These are phyloP conservation scores for Pseudopyricularia cyperi DNA, from an alignment of 2,329 filamentous ascomycete genomes.

Conservation along the genomic window DNA sequence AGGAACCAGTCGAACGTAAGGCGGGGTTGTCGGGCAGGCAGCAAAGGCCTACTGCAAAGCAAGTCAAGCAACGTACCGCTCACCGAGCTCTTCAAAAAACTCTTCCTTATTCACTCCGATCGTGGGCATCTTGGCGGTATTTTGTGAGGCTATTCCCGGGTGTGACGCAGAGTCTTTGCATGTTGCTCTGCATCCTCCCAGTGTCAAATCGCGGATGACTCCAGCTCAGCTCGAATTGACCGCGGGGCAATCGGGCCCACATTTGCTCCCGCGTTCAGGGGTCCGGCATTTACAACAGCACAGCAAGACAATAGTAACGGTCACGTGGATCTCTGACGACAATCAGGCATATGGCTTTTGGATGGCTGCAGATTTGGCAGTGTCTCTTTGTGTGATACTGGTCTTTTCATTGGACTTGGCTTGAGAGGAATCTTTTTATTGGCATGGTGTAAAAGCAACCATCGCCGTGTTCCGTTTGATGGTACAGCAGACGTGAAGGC, in stretches of 20 bases:
- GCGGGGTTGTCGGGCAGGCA: background rate
- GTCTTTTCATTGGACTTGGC: no score
- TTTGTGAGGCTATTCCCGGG: background rate
- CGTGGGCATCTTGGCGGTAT: conserved; percentile 2
- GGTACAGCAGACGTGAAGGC: no score
- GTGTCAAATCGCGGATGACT: background rate
- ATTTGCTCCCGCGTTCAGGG: background rate
- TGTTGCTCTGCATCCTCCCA: background rate
- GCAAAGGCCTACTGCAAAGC: background rate
- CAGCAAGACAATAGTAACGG: background rate
- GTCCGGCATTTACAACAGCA: background rate
- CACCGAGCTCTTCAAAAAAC: conserved; percentile 3
- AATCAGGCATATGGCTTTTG: no score
- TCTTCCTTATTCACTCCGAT: conserved; percentile 3
- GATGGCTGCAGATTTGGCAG: no score
- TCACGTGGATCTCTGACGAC: background rate
- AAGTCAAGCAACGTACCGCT: background rate
- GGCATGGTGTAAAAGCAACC: no score
- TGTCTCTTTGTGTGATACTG: no score
- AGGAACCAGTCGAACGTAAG: background rate
- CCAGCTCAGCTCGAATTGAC: background rate
- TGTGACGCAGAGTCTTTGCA: background rate
- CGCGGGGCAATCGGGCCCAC: background rate
- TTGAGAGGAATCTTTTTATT: no score
- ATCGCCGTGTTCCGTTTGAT: no score